Evolutionary conservation across 257 asterid species (phyloP).

Genomic region (Solanum sejunctum): DNA sequence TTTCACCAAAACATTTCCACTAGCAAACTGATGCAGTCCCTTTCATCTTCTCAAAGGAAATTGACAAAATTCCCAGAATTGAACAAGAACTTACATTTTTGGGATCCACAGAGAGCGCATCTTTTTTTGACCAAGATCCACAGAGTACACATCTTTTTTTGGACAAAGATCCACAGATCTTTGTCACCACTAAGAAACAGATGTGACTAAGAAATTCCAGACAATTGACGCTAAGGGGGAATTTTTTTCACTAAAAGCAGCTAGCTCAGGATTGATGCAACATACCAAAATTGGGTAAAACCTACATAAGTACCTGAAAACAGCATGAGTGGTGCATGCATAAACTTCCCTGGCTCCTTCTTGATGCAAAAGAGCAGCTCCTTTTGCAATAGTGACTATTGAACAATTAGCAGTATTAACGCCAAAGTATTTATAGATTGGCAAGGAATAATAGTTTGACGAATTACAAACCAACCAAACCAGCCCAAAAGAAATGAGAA

Average conservation of each 20-base stretch:
- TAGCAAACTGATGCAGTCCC: neutral
- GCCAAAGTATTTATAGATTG: neutral
- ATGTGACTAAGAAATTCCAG: neutral
- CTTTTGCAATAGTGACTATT: constrained; percentile 85
- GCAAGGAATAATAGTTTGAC: neutral
- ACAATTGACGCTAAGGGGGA: neutral
- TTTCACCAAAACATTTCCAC: neutral
- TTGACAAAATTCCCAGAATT: neutral
- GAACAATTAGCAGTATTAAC: constrained; percentile 6
- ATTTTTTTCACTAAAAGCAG: neutral
- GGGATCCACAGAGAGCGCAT: neutral
- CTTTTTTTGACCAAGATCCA: neutral
- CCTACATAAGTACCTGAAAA: constrained; percentile 49
- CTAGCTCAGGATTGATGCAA: neutral
- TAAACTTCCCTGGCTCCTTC: constrained; percentile 98
- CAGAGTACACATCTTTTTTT: neutral
- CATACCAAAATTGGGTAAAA: neutral
- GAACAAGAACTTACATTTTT: neutral
- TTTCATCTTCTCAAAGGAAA: neutral
- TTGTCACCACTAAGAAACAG: neutral
- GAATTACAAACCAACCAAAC: neutral
- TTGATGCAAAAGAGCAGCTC: constrained; percentile 84
- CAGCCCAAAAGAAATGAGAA: neutral
- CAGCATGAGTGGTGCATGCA: constrained; percentile 95
- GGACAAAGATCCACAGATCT: neutral